A percentile compares a stretch with the other conserved stretches of the same genome.
phyloP scores from a whole-genome alignment of 169 alveolate species.

The Plasmodium fragile region DNA sequence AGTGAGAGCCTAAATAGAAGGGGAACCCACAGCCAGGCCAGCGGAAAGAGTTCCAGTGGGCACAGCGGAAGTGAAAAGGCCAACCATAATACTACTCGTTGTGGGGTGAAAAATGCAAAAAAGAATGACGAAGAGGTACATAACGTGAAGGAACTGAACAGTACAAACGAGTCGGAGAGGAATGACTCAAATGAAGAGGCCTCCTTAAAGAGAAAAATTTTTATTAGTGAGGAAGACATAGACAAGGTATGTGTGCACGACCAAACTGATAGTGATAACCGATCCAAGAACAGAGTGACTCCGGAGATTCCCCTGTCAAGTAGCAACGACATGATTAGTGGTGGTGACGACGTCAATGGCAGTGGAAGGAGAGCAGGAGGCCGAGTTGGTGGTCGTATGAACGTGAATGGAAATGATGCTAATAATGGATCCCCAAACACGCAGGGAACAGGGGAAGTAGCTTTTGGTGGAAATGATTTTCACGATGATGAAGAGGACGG shows the following conservation, averaged over 20 bases:
- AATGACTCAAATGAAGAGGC: neutral
- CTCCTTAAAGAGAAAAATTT: neutral
- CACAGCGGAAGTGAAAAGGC: neutral
- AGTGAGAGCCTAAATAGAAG: neutral
- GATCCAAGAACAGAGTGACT: neutral
- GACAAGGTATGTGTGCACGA: neutral
- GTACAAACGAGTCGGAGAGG: neutral
- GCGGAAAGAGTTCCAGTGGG: neutral
- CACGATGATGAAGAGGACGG: conserved; percentile 15
- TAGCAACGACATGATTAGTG: neutral
- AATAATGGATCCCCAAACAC: neutral
- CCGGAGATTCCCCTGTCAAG: neutral
- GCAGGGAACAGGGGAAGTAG: conserved; percentile 20
- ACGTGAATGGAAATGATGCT: neutral
- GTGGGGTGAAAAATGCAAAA: neutral
- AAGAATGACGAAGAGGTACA: neutral
- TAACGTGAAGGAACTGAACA: neutral
- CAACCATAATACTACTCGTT: neutral
- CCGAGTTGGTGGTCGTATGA: neutral
- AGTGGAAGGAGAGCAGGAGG: neutral
- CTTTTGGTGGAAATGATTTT: conserved; percentile 13
- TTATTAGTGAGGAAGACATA: neutral
- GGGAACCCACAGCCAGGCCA: neutral
- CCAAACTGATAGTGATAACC: neutral
- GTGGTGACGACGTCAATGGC: neutral